Evolutionary conservation across 768 basidiomycete genomes (phyloP), one percentile per base, ranked within the genome.

Genomic region (Gelatoporia subvermispora): DNA sequence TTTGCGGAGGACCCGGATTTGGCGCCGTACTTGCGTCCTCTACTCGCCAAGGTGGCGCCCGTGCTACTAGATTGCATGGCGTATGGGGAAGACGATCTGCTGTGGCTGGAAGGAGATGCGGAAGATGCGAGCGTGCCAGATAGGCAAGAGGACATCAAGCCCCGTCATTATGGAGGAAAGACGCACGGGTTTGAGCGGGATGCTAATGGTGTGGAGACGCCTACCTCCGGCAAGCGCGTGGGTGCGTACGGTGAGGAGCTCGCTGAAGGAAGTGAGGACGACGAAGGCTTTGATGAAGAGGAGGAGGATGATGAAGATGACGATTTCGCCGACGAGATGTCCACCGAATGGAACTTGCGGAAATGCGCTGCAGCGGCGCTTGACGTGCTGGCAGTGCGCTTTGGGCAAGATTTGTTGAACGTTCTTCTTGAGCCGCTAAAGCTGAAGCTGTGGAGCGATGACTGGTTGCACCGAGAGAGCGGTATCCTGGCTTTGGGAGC

Each of bases 341-440:
- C 89, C 9, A 95, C 95, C 2, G 94, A 98, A 65, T 99, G 96
- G 96, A 99, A 98, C 69, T 73, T 98, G 52, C 79, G 96, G 54
- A 99, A 99, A 71, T 99, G 96, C 62, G 93, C 93, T 2, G 96
- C 96, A 0, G 96, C 96, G 0, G 96, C 96, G 9, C 74, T 99
- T 49, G 96, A 99, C 65, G 94, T 99, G 22, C 80, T 99, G 49
- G 93, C 93, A 2, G 93, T 98, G 16, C 82, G 91, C 36, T 98
- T 97, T 60, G 84, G 85, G 31, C 78, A 77, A n/a, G 93, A 97
- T 50, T 71, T 98, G 48, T 71, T 99, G 61, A 87, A 88, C 52
- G 87, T 96, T 38, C 74, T 98, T 21, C 75, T 99, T 22, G 84
- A 88, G 4, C 86, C 88, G 23, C 69, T 99, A 64, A 95, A 96